Conservation (phyloP, 768 basidiomycete genomes). For the Butyriboletus loyo region DNA sequence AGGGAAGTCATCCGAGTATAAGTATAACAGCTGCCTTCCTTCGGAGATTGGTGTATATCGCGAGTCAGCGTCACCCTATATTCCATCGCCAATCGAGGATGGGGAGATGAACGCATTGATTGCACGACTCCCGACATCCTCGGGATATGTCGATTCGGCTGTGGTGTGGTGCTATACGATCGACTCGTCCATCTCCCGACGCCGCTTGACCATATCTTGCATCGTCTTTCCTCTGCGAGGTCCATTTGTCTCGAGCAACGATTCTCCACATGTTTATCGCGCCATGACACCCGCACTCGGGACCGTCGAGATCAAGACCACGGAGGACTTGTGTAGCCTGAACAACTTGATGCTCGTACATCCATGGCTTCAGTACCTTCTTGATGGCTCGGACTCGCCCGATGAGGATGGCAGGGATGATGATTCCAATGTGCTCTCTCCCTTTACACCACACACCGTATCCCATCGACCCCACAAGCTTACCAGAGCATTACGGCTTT, state of each 20-base stretch:
- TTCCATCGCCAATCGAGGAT: background rate
- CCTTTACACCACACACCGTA: no score
- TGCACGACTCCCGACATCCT: background rate
- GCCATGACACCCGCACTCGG: background rate
- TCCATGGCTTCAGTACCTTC: background rate
- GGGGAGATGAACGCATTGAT: background rate
- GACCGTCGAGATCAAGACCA: background rate
- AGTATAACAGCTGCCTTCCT: no score
- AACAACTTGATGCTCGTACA: background rate
- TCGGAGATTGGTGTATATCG: no score
- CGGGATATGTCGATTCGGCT: background rate
- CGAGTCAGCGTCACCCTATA: no score
- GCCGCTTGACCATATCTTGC: background rate
- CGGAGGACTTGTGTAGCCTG: background rate
- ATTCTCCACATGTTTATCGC: background rate
- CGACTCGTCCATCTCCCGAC: background rate
- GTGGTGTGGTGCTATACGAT: background rate
- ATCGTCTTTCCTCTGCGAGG: background rate
- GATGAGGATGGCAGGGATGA: background rate
- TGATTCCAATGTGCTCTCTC: background rate
- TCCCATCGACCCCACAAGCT: background rate
- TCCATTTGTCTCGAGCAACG: background rate
- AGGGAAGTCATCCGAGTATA: background rate
- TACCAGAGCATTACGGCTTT: background rate
- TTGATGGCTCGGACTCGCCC: background rate